phyloP scores from a whole-genome alignment of 1,139 yeast genomes.

The Blastobotrys aristatus region DNA sequence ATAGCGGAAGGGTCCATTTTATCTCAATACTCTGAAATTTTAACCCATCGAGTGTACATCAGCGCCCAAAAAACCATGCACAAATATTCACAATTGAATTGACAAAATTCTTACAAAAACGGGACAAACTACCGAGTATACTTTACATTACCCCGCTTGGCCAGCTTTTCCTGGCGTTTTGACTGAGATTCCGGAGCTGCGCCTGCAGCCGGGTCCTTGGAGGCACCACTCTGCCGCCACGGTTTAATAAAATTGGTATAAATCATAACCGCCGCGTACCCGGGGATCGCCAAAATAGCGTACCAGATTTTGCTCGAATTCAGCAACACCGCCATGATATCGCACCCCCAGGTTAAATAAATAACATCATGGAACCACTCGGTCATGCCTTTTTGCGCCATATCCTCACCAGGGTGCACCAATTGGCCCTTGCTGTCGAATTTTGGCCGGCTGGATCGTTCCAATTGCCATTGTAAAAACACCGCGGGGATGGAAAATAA shows the following conservation, averaged over 20 bases:
- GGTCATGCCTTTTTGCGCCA: slow-evolving; percentile 60
- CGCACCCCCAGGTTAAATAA: slow-evolving; percentile 62
- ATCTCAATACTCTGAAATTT: no score
- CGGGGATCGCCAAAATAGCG: slow-evolving; percentile 45
- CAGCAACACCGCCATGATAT: slow-evolving; percentile 48
- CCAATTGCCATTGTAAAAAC: slow-evolving; percentile 52
- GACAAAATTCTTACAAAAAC: no score
- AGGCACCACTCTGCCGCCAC: background rate
- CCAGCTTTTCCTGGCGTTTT: slow-evolving; percentile 48
- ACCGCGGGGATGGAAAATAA: slow-evolving; percentile 55
- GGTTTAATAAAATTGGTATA: slow-evolving; percentile 25
- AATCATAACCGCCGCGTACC: slow-evolving; percentile 53
- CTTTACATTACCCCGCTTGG: slow-evolving; percentile 1
- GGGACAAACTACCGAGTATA: background rate
- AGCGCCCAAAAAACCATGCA: no score
- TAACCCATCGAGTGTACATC: no score
- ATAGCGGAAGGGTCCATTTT: no score
- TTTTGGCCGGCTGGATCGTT: slow-evolving; percentile 61
- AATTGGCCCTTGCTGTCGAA: slow-evolving; percentile 43
- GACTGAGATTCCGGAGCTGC: slow-evolving; percentile 33
- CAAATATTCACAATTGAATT: no score
- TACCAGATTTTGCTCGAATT: slow-evolving; percentile 64
- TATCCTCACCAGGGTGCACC: slow-evolving; percentile 57
- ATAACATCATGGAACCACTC: slow-evolving; percentile 75
- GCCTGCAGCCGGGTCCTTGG: slow-evolving; percentile 17